Evolutionary conservation across 2,329 filamentous ascomycete genomes (phyloP).

Genomic region (Hymenoscyphus salicellus): DNA sequence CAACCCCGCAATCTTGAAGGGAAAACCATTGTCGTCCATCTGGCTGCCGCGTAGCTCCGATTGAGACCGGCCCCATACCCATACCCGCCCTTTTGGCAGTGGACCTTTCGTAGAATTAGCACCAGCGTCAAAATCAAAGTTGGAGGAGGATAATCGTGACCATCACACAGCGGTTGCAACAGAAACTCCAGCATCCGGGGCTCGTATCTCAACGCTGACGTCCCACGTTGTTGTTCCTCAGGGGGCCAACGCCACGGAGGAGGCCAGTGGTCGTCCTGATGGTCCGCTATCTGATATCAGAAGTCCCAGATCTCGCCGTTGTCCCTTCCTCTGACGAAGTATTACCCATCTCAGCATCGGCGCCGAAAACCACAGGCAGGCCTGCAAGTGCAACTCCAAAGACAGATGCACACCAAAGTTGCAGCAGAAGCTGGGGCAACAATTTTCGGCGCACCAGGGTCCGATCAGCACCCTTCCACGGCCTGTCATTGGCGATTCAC

Average conservation of each 20-base stretch:
- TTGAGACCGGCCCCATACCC: background rate
- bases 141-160: background rate
- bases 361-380: background rate
- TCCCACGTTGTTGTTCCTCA: background rate
- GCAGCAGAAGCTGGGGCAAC: constrained; percentile 2
- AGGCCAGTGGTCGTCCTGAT: background rate
- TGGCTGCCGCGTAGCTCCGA: background rate
- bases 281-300: background rate
- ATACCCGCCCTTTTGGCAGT: background rate
- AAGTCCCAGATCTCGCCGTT: background rate
- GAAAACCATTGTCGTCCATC: background rate
- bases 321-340: constrained; percentile 3
- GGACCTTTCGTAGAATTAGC: background rate
- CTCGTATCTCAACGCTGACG: background rate
- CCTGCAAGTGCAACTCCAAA: background rate
- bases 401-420: background rate
- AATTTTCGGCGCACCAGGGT: constrained; percentile 17
- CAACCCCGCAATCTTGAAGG: constrained; percentile 2
- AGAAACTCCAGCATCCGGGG: background rate
- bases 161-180: background rate
- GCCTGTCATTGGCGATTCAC: constrained; percentile 13
- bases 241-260: background rate
- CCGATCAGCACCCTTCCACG: constrained; percentile 5
- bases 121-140: background rate
- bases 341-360: background rate